These are phyloP conservation scores for Cladosporium austrohemisphaericum DNA, from an alignment of 2,329 filamentous ascomycete species.

Conservation along the genomic window DNA sequence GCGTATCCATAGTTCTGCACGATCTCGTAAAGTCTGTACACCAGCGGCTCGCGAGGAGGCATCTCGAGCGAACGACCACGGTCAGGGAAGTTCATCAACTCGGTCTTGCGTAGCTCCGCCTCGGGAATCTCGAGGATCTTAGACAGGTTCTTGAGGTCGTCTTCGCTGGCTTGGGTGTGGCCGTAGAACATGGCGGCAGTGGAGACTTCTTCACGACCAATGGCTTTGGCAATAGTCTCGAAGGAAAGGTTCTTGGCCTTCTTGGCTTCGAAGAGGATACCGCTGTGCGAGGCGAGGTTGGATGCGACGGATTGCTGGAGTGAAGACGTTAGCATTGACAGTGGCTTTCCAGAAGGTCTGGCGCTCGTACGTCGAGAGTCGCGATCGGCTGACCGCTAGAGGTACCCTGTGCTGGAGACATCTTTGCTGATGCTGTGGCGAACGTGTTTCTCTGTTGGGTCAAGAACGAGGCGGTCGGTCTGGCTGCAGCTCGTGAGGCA, in stretches of 20 bases:
- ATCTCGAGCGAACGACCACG: conserved; percentile 74
- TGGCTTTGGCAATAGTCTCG: conserved; percentile 67
- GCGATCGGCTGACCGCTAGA: conserved; percentile 32
- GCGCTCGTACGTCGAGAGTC: conserved; percentile 25
- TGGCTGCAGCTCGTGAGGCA: conserved; percentile 8
- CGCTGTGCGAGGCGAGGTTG: conserved; percentile 66
- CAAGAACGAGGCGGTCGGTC: conserved; percentile 11
- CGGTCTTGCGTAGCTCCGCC: conserved; percentile 50
- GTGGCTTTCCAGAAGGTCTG: background rate
- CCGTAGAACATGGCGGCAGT: conserved; percentile 89
- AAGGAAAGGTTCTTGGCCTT: conserved; percentile 72
- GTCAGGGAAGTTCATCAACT: conserved; percentile 73
- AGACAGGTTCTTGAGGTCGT: conserved; percentile 67
- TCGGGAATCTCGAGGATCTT: conserved; percentile 60
- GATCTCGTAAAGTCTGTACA: conserved; percentile 90
- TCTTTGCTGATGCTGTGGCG: conserved; percentile 17
- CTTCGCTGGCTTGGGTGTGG: conserved; percentile 67
- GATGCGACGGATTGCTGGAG: conserved; percentile 62
- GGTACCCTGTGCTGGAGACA: conserved; percentile 21
- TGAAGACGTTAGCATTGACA: conserved; percentile 13
- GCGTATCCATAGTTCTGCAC: conserved; percentile 96
- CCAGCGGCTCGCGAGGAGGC: conserved; percentile 79
- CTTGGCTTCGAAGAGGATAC: conserved; percentile 77
- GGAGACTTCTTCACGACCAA: conserved; percentile 78
- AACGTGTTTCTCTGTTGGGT: conserved; percentile 17